Evolutionary conservation across 202 grass and related monocot genomes (phyloP), one percentile per base, ranked within the genome.

Genomic region (Schoenoplectus triqueter): DNA sequence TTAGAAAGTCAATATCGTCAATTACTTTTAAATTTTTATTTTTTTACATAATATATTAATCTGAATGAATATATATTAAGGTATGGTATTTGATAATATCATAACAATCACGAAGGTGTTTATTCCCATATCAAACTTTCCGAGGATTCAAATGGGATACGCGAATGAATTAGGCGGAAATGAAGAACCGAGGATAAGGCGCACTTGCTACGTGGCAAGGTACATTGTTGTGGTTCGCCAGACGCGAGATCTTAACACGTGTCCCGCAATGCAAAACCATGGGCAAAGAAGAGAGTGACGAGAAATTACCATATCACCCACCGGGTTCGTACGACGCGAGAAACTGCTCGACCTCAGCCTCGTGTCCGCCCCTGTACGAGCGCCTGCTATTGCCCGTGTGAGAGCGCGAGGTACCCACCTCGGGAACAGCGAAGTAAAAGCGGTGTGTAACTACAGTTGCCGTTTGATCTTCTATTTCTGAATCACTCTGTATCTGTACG

Each of bases 341-440:
- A 85, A 84, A 56, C 17, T 71, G 68, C 51, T 54, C 57, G 19
- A 67, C 70, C 69, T 73, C 44, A 73, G 69, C 47, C 82, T 74
- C 48, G 69, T 71, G 69, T 85, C 66, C 54, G 54, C 11, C 10
- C 15, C 11, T 64, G 70, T 49, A 19, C 69, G 60, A 50, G 14
- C 69, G n/a, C 17, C 54, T 49, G 17, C n/a, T 11, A 5, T 19
- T 20, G 57, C 70, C 69, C 57, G 50, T 78, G 71, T 46, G 73
- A 31, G 84, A 54, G n/a, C 45, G 22, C 22, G 84, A 9, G 57
- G 44, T 55, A 52, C 84, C 13, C 17, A 51, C 80, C 80, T 82
- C 42, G 80, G 80, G 60, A 82, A 82, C 14, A 49, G 41, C 31
- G 1, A 47, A 66, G 78, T 81, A 48, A 82, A 49, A 2, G 15